Base-by-base conservation (phyloP, 179 eudicot genomes). In the Pouteria campechiana region DNA sequence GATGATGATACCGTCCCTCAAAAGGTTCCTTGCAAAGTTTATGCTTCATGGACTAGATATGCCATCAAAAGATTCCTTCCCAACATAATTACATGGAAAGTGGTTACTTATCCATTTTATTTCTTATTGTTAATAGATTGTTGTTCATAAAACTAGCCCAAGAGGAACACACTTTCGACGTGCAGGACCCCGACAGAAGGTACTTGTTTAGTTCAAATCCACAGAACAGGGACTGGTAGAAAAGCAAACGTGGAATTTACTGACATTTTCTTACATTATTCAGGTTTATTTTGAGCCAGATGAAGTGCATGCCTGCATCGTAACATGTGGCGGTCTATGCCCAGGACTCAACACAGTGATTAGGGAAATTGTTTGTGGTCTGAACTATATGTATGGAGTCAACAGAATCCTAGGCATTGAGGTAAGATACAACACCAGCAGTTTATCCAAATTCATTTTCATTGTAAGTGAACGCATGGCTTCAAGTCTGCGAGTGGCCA, bases 321-420 rank as follows among this genome's bases (percentile, higher is more conserved):
- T 87, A 13, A 83, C 96, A 11, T 87, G 94, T 65, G 96, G 96
- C 32, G 90, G 94, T 13, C 68, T 83, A 34, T 87, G 94, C 54
- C 96, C 96, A 23, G 96, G 96, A 24, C 87, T 87, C 31, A 87
- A 87, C 49, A 87, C 96, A 8, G 96, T 87, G 69, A 83, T 87
- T 23, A 76, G 96, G 59, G 96, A 87, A 43, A 38, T 79, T 14
- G 96, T 86, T 18, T 73, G 83, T 35, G 69, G 90, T 28, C 58
- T 87, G 35, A 37, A 79, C 40, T 55, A 83, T 47, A 87, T 87
- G 90, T 87, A 87, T 68, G 96, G 87, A 30, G 90, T 76, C 3
- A 72, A 66, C 47, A 63, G 49, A n/a, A 69, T 87, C 24, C 42
- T 68, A n/a, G 96, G 96, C 6, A 83, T 87, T 43, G 72, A 87